phyloP scores from a whole-genome alignment of 2,329 filamentous ascomycete species.

The Aspergillus versicolor region DNA sequence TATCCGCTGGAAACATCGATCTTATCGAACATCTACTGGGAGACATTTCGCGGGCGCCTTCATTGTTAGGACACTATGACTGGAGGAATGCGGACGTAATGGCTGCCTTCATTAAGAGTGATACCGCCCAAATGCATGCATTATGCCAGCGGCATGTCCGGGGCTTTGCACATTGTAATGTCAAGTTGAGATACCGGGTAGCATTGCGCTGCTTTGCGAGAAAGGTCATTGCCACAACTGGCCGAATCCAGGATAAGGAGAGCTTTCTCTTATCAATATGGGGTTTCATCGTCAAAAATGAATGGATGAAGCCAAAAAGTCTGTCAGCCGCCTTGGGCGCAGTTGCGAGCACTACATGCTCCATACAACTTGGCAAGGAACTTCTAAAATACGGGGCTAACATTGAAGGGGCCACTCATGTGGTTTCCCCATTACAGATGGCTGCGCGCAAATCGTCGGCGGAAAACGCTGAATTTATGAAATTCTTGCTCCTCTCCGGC shows the following conservation, averaged over 20 bases:
- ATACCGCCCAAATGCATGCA: neutral
- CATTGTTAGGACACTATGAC: too few species aligned
- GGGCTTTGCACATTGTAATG: neutral
- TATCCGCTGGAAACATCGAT: neutral
- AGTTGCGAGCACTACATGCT: conserved; percentile 1
- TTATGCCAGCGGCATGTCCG: neutral
- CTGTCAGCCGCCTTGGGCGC: neutral
- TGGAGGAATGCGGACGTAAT: neutral
- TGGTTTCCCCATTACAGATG: neutral
- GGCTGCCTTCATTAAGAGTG: neutral
- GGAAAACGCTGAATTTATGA: neutral
- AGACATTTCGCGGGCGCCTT: neutral
- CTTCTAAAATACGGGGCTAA: conserved; percentile 2
- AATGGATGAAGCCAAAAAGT: neutral
- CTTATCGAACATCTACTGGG: neutral
- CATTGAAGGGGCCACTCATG: neutral
- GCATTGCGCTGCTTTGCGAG: neutral
- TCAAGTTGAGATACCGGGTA: neutral
- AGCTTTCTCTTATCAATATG: neutral
- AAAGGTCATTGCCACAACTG: neutral
- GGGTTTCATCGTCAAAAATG: neutral
- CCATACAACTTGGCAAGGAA: neutral
- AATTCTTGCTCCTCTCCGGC: conserved; percentile 1
- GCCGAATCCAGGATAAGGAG: neutral
- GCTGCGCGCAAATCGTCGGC: neutral